Evolutionary conservation across 768 basidiomycete species (phyloP), one percentile per base, ranked within the genome.

Genomic region (Xanthoconium stramineum): DNA sequence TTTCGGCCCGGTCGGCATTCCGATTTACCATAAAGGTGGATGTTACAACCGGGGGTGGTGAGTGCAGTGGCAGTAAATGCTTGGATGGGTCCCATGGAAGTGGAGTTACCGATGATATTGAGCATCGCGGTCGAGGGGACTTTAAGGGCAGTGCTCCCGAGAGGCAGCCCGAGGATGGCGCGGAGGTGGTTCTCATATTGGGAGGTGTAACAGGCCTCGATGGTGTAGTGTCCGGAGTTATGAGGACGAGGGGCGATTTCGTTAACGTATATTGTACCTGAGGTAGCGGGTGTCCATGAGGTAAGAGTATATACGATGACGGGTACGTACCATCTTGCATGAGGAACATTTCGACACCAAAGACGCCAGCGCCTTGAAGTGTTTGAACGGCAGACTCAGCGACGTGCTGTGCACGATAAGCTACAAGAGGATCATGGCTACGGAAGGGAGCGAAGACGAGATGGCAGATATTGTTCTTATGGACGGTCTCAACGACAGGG

Each of bases 161-260:
- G 80, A 9, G 95, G 94, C 6, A 98, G 81, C 37, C 81, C 82
- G 14, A 98, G 84, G 70, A 99, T 95, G 19, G 94, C 91, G 36
- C 94, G 92, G 49, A 98, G 86, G 71, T 98, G 97, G 63, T 98
- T 97, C 71, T 94, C 93, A 74, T 91, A 99, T 74, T 98, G 97
- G 3, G 96, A 98, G 3, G 94, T 91, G 62, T 92, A 80, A 71
- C 94, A 98, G 0, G 96, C 94, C 75, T 98, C 97, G 67, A 98
- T 98, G 30, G 95, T 97, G 72, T 98, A 96, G 70, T 99, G 97
- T 0, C 96, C 97, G 10, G 95, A 98, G 75, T 98, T 99, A 71
- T 99, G 97, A 2, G 97, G 96, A 17, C 97, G 83, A 13, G 97
- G 97, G 0, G 97, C 97, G 58, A 99, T 96, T 75, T 99, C 97